Conservation (phyloP, 495 filamentous ascomycete species). For the Neurospora sp. region DNA sequence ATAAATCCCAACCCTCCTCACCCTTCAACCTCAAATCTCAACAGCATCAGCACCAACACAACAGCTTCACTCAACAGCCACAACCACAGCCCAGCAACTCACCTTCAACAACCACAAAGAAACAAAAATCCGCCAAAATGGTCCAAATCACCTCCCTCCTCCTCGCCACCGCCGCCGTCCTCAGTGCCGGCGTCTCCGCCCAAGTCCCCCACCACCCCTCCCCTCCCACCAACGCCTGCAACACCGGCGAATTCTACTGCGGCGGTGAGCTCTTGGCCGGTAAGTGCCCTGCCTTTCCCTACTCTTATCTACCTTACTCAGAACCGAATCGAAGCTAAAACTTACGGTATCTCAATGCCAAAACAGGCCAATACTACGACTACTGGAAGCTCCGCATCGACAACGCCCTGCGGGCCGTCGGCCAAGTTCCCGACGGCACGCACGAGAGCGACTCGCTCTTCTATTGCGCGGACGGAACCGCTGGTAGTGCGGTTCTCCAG, state of each 20-base stretch:
- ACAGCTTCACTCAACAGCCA: neutral
- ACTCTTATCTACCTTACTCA: no score
- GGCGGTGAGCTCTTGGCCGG: neutral
- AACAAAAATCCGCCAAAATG: neutral
- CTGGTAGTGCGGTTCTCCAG: neutral
- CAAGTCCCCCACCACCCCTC: neutral
- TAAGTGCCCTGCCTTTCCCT: no score
- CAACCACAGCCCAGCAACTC: neutral
- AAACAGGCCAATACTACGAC: neutral
- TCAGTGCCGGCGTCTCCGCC: neutral
- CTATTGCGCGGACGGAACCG: neutral
- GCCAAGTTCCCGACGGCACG: neutral
- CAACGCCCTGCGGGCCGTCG: neutral
- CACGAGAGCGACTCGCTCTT: slow-evolving; percentile 5
- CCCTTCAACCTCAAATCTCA: neutral
- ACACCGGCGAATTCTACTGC: slow-evolving; percentile 5
- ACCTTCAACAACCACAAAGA: neutral
- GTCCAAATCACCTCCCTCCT: slow-evolving; percentile 3
- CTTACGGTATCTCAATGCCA: no score
- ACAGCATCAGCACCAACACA: neutral
- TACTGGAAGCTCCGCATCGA: slow-evolving; percentile 4
- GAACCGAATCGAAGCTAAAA: no score
- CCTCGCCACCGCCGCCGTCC: neutral
- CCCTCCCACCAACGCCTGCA: slow-evolving; percentile 1
- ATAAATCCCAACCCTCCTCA: neutral